phyloP scores from a whole-genome alignment of 306 rosid genomes.

The Dalbergia cochinchinensis region DNA sequence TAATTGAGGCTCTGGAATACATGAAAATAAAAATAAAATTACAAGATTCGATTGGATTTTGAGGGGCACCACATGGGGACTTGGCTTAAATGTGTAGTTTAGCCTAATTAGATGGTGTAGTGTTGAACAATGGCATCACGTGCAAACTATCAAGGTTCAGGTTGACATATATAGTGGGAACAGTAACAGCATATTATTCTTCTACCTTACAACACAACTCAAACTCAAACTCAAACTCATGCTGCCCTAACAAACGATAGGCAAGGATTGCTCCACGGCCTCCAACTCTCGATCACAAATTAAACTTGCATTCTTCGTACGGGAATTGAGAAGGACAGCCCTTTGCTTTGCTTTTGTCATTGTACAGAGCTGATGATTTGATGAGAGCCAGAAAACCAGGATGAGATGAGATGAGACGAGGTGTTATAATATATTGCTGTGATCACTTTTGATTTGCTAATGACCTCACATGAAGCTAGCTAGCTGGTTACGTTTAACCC shows the following conservation, averaged over 20 bases:
- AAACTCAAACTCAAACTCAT: background rate
- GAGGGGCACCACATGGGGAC: constrained; percentile 43
- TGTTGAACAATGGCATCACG: constrained; percentile 35
- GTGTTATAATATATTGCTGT: background rate
- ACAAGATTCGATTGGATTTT: constrained; percentile 43
- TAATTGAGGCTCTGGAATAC: too few species aligned
- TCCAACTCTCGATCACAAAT: constrained; percentile 42
- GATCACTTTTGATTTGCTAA: constrained; percentile 10
- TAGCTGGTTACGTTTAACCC: background rate
- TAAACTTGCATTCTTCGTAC: constrained; percentile 17
- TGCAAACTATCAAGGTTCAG: background rate
- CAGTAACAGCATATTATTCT: constrained; percentile 23
- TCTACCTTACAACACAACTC: background rate
- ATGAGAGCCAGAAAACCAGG: background rate
- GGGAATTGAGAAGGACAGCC: constrained; percentile 38
- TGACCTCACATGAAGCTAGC: constrained; percentile 3
- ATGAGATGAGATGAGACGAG: background rate
- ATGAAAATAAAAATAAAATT: background rate
- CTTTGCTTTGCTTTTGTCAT: background rate
- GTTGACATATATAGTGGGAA: constrained; percentile 1
- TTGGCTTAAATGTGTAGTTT: constrained; percentile 24
- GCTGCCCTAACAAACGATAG: background rate
- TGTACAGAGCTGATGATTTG: background rate
- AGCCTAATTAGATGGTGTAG: constrained; percentile 31
- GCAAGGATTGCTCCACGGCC: constrained; percentile 42